Evolutionary conservation across 1,139 yeast species (phyloP), one percentile per base, ranked within the genome.

Genomic region (Hyphopichia fennica): DNA sequence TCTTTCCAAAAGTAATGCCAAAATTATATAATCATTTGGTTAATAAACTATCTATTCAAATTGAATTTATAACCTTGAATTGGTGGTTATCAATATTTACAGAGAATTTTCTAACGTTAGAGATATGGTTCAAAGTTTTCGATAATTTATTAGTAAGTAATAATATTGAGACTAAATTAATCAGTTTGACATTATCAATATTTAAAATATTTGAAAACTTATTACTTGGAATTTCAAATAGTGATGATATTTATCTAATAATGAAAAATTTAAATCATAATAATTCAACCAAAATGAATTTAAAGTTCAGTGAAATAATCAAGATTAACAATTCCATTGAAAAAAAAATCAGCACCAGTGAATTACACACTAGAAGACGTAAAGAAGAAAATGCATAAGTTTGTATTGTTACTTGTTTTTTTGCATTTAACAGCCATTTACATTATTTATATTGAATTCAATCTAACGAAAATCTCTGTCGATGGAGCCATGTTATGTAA

Each of bases 51-150:
- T 63, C 63, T 2, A 70, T 81, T 20, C 81, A 79, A 41, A 56
- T 77, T 3, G 82, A 77, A 40, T 69, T 77, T 15, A 69, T 80
- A 22, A 72, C 82, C 8, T 71, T 79, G 58, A 77, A 77, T 47
- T 81, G 86, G 86, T 79, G 82, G 67, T 61, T 81, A 15, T 70
- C 81, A 10, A 58, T 81, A 34, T 81, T 79, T 54, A 75, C 81
- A 0, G 84, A 67, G 33, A 59, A 72, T 39, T 69, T 79, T 32
- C 54, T 79, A n/a, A 77, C 79, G 2, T 65, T 78, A 3, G 84
- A 80, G 30, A 65, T 72, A 4, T 69, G 82, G 64, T 75, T 77
- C 55, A 65, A 77, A 39, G 58, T 79, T 9, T 75, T 82, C 68
- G 84, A 80, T 53, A 71, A 69, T 34, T 55, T 80, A 32, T 60